These are phyloP conservation scores for Phytophthora meadii DNA, from an alignment of 352 stramenopile species.

Conservation along the genomic window DNA sequence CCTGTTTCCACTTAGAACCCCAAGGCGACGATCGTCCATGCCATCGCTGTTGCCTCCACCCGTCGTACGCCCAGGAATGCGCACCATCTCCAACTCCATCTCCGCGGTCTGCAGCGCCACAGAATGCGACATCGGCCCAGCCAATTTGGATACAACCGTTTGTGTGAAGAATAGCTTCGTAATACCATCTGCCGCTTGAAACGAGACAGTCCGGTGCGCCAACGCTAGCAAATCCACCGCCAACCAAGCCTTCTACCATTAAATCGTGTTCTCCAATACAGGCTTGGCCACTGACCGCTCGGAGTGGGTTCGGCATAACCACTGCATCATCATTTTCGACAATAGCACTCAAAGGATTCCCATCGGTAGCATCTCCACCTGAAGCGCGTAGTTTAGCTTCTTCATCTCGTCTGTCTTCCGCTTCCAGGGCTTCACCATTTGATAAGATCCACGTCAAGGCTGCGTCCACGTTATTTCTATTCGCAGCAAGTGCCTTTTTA, in stretches of 20 bases:
- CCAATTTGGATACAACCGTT: constrained; percentile 95
- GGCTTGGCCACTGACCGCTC: constrained; percentile 85
- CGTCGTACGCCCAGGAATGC: constrained; percentile 95
- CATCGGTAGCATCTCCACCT: constrained; percentile 41
- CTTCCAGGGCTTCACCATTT: constrained; percentile 89
- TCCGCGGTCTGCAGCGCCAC: constrained; percentile 83
- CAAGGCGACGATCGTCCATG: constrained; percentile 88
- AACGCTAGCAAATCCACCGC: constrained; percentile 87
- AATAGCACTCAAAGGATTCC: constrained; percentile 14
- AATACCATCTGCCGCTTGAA: constrained; percentile 88
- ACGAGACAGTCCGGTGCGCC: constrained; percentile 84
- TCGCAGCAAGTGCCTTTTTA: constrained; percentile 89
- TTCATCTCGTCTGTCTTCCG: constrained; percentile 88
- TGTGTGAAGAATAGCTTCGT: constrained; percentile 92
- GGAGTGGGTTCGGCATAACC: constrained; percentile 79
- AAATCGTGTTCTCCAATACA: constrained; percentile 86
- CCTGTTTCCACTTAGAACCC: constrained; percentile 92
- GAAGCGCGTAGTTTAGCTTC: constrained; percentile 62
- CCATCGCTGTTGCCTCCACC: constrained; percentile 92
- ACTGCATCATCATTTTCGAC: constrained; percentile 46
- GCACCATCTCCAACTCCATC: constrained; percentile 93
- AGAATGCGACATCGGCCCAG: constrained; percentile 92
- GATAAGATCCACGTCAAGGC: constrained; percentile 94
- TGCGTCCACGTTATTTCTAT: constrained; percentile 91
- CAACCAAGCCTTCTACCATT: constrained; percentile 87